Evolutionary conservation across 1,284 basidiomycete genomes (phyloP), one percentile per base, ranked within the genome.

Genomic region (Tylopilus sp.): DNA sequence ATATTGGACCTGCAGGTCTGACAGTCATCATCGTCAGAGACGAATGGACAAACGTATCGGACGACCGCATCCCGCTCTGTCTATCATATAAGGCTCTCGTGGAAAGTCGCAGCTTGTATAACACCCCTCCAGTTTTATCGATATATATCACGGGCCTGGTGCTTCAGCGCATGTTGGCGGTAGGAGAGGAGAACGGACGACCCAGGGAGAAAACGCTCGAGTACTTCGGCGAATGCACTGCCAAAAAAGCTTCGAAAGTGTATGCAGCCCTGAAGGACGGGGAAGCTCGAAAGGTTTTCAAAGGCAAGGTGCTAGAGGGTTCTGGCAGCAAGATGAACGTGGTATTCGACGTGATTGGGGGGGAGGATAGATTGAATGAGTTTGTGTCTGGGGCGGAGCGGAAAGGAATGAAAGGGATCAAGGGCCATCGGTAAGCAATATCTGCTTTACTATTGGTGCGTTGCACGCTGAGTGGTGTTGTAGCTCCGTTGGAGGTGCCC

Each of bases 61-160:
- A 93, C 60, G 88, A 90, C 65, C 85, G 86, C 15, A 85, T 94
- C 12, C 94, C 93, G 0, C 68, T 83, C 31, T 86, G 83, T 58
- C 76, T 95, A 62, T 80, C 90, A 44, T 99, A 94, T 82, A 94
- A 92, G 72, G 85, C 81, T 34, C 77, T 91, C 52, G 83, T 85
- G 40, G 88, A 94, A 62, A 58, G 53, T 49, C 80, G 77, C 55
- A 94, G 88, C 60, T 73, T 99, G 70, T 91, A 94, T 72, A 98
- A 99, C 74, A 99, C 96, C 1, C 96, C 96, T 2, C 85, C 93
- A 1, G 91, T 93, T 60, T 84, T 99, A 66, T 73, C 93, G 50
- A 88, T 99, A 63, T 99, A 99, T 71, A 85, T 97, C 53, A 81
- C 89, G 4, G 90, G 89, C 2, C 77, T 99, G 41, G 94, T 98